Evolutionary conservation across 202 grass and related monocot species (phyloP), one percentile per base, ranked within the genome.

Genomic region (Setaria italica): DNA sequence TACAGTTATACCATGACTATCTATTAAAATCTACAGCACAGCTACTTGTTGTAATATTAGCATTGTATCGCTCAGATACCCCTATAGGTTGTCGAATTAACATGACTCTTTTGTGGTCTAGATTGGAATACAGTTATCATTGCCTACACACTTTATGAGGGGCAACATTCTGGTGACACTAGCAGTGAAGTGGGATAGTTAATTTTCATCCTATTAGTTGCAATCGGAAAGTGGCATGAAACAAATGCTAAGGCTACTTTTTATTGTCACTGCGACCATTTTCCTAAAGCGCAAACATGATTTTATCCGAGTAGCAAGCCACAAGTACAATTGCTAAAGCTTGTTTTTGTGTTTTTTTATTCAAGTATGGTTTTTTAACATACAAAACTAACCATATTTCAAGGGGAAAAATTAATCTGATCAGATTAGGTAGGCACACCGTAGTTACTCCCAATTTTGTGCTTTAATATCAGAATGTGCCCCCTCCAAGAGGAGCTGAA

Each of bases 401-500:
- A 14, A 56, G 21, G 34, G 19, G 20, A 56, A 70, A 46, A 55
- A 9, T 75, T 51, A 82, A 77, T 81, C 12, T 42, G n/a, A 82
- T 74, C 50, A 49, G 16, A 35, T 84, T 82, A 67, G 20, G 1
- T 70, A 67, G 17, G 73, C 33, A 47, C 19, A 85, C 87, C 53
- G 17, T 82, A 48, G 9, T 87, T 80, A 84, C 37, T 87, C 32
- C 58, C 48, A 70, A 49, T 25, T 67, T 68, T 74, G 48, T 87
- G 72, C 47, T 86, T 88, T 92, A 84, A 68, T 91, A 86, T 86
- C 85, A 99, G 96, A 94, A 87, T 85, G 62, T 83, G 7, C 80
- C 53, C 19, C 86, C 93, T 85, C 78, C 84, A 67, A 99, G 84
- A 92, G 90, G 84, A 92, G 92, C 54, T 80, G 93, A 99, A 86